Evolutionary conservation across 306 rosid species (phyloP), one percentile per base, ranked within the genome.

Genomic region (Malus fusca): DNA sequence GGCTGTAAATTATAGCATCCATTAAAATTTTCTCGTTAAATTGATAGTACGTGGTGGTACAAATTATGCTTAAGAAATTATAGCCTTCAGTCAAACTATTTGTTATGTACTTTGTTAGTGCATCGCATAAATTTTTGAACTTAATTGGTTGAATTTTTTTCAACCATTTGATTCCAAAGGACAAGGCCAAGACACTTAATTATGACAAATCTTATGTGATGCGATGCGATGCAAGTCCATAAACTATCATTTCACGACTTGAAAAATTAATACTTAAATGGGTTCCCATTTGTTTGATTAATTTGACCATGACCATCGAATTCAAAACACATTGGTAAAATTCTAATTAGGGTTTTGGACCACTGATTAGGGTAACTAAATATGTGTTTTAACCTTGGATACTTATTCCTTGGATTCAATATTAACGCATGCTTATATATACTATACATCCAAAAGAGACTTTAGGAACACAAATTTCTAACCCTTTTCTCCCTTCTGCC

Each of bases 351-450:
- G 55, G 21, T 51, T 17, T 85, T 69, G 56, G 80, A 61, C 82
- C 55, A 77, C 66, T 64, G 21, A 53, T 67, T 77, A 30, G 30
- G 8, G 21, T 59, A 58, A 44, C 69, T 18, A 74, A 68, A 37
- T 37, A 1, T 37, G 58, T 40, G 22, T 56, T 63, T 56, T 78
- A 68, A 84, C 96, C 86, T 92, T 65, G 97, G 97, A 92, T 92
- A 85, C 97, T 71, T 12, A 76, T 84, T 90, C 79, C 88, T 92
- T 87, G 97, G 97, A 90, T 92, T 92, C 97, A 90, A 74, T 74
- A 74, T 73, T 78, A 70, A 82, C 69, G 18, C 68, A 51, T 87
- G 88, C 87, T 60, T 79, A 75, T 71, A 77, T 70, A 78, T 81
- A 9, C 6, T 62, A 63, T 70, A 73, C 72, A 81, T 76, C 84